These are phyloP conservation scores for Aristolochia californica DNA, from an alignment of 164 flowering plant genomes.

Conservation along the genomic window DNA sequence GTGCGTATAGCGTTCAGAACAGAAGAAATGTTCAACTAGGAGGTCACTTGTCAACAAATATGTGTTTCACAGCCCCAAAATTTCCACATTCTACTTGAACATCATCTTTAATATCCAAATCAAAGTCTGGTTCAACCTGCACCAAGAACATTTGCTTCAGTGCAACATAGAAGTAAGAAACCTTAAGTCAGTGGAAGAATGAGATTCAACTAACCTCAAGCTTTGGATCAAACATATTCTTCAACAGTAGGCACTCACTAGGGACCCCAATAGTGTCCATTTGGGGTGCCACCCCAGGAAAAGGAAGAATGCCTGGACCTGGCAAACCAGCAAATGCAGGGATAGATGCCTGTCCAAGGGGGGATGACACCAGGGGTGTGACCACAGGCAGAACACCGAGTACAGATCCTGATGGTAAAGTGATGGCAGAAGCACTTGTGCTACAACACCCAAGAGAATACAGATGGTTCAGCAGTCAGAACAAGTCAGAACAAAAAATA, in stretches of 20 bases:
- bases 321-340: conserved; percentile 43
- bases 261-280: conserved; percentile 62
- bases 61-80: conserved; percentile 59
- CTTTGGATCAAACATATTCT: conserved; percentile 90
- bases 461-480: too few relatives aligned
- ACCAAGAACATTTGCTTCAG: conserved; percentile 3
- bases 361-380: conserved; percentile 25
- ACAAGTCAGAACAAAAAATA: too few relatives aligned
- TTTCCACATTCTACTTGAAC: conserved; percentile 70
- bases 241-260: conserved; percentile 73
- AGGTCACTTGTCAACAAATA: conserved; percentile 72
- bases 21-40: neutral
- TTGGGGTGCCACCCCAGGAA: conserved; percentile 28
- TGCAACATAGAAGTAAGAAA: neutral
- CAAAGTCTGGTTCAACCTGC: conserved; percentile 85
- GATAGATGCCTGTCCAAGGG: conserved; percentile 33
- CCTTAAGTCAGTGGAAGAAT: neutral
- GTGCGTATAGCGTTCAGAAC: neutral
- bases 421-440: conserved; percentile 16
- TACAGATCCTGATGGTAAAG: conserved; percentile 32
- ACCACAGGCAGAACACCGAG: conserved; percentile 32
- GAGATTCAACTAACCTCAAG: conserved; percentile 45
- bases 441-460: too few relatives aligned
- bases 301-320: conserved; percentile 27
- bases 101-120: conserved; percentile 85